Percentiles rank a stretch among this genome's conserved stretches.
phyloP scores from a whole-genome alignment of 1,284 basidiomycete genomes.

The Apiotrichum gamsii region DNA sequence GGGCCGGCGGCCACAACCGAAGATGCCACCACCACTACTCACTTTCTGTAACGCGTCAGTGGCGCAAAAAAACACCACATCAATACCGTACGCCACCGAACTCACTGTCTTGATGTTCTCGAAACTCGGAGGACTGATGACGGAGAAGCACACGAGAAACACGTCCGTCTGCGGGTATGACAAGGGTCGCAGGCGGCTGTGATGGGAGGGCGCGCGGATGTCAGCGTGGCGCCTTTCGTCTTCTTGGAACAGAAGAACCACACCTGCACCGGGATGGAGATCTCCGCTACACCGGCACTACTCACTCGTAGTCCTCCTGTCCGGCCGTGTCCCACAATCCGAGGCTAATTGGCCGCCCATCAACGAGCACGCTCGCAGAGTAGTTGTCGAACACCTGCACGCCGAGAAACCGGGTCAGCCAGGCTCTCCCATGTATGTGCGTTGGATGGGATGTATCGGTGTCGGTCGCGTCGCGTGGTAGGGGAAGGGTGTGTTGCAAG shows the following conservation, averaged over 20 bases:
- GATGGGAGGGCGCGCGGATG: neutral
- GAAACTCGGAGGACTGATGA: slow-evolving; percentile 92
- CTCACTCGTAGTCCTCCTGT: slow-evolving; percentile 68
- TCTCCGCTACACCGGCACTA: neutral
- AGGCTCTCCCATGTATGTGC: neutral
- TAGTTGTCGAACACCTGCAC: slow-evolving; percentile 46
- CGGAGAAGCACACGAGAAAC: slow-evolving; percentile 97
- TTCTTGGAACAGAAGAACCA: too few relatives aligned
- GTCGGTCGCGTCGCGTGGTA: too few relatives aligned
- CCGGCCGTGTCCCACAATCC: slow-evolving; percentile 59
- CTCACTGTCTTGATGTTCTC: slow-evolving; percentile 56
- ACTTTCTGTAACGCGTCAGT: slow-evolving; percentile 46
- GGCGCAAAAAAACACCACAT: too few relatives aligned
- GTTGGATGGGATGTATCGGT: too few relatives aligned
- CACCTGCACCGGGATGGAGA: too few relatives aligned
- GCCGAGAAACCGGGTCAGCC: neutral
- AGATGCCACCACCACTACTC: too few relatives aligned
- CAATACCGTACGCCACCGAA: neutral
- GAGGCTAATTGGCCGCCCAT: slow-evolving; percentile 79
- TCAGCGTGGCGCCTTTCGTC: neutral
- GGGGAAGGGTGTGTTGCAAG: too few relatives aligned
- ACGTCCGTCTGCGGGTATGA: slow-evolving; percentile 99
- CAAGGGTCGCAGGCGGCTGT: slow-evolving; percentile 88
- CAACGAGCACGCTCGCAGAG: slow-evolving; percentile 78
- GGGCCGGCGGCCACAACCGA: too few relatives aligned